Percentiles rank a stretch among this genome's conserved stretches.
Conservation (phyloP, 495 filamentous ascomycete genomes). For the Rostrohypoxylon terebratum region DNA sequence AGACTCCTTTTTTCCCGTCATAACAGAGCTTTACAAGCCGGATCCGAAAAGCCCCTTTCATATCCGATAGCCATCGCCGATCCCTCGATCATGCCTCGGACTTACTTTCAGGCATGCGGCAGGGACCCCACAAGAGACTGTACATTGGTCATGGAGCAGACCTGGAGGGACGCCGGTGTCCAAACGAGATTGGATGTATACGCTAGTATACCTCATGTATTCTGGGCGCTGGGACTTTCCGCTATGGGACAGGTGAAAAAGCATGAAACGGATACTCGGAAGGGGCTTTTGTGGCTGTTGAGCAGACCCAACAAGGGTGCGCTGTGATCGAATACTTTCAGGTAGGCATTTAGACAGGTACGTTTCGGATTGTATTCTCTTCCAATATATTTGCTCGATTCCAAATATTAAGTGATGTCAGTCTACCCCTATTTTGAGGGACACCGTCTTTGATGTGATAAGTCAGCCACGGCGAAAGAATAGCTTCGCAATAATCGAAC, state of each 20-base stretch:
- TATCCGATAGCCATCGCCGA: conserved; percentile 35
- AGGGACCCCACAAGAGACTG: conserved; percentile 55
- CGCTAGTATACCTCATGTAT: conserved; percentile 54
- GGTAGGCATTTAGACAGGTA: no score
- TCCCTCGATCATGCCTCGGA: conserved; percentile 45
- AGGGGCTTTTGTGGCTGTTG: conserved; percentile 34
- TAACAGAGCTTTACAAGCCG: conserved; percentile 10
- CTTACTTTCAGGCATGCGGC: conserved; percentile 53
- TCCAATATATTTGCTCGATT: no score
- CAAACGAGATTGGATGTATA: conserved; percentile 52
- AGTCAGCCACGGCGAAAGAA: no score
- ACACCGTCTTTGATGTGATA: no score
- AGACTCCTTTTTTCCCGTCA: not conserved
- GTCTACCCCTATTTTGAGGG: no score
- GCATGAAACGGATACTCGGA: conserved; percentile 19
- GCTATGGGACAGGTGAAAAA: conserved; percentile 45
- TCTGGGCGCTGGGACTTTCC: conserved; percentile 21
- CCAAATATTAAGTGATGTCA: no score
- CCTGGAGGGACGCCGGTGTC: conserved; percentile 50
- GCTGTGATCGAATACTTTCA: no score
- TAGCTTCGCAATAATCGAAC: no score
- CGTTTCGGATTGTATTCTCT: no score
- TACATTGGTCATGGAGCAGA: conserved; percentile 52
- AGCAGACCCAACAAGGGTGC: not conserved
- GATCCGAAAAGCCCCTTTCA: conserved; percentile 2